A percentile compares a stretch with the other conserved stretches of the same genome.
These are phyloP conservation scores for Apiospora rasikravindrae DNA, from an alignment of 2,329 filamentous ascomycete genomes.

Conservation along the genomic window DNA sequence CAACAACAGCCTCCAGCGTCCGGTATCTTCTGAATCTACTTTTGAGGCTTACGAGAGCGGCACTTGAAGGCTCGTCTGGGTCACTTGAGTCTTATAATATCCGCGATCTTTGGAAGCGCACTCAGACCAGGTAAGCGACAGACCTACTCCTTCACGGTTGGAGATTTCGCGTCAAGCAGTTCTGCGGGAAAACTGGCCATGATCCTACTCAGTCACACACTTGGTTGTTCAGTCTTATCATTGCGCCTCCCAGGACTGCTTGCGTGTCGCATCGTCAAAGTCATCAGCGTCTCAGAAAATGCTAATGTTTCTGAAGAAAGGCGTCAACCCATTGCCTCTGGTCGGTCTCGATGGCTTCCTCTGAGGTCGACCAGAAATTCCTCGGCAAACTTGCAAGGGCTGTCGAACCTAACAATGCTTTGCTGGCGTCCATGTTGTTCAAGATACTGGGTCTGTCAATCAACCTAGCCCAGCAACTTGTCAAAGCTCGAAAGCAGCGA, in stretches of 20 bases:
- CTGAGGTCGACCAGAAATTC: conserved; percentile 97
- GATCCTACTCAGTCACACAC: neutral
- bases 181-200: neutral
- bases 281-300: too few species aligned
- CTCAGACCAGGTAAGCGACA: neutral
- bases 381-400: conserved; percentile 85
- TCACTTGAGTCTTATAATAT: neutral
- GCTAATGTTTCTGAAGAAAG: neutral
- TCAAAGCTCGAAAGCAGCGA: conserved; percentile 82
- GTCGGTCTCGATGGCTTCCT: conserved; percentile 77
- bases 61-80: neutral
- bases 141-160: neutral
- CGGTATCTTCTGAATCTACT: neutral
- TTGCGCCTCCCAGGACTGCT: neutral
- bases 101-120: neutral
- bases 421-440: conserved; percentile 83
- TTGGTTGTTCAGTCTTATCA: neutral
- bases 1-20: neutral
- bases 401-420: conserved; percentile 76
- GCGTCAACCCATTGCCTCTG: neutral
- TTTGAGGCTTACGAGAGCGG: neutral
- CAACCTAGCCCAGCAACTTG: conserved; percentile 82
- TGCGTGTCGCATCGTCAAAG: neutral
- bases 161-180: neutral
- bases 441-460: conserved; percentile 91